A percentile compares a stretch with the other conserved stretches of the same genome.
Conservation (phyloP, 257 asterid genomes). For the Mitragyna speciosa region DNA sequence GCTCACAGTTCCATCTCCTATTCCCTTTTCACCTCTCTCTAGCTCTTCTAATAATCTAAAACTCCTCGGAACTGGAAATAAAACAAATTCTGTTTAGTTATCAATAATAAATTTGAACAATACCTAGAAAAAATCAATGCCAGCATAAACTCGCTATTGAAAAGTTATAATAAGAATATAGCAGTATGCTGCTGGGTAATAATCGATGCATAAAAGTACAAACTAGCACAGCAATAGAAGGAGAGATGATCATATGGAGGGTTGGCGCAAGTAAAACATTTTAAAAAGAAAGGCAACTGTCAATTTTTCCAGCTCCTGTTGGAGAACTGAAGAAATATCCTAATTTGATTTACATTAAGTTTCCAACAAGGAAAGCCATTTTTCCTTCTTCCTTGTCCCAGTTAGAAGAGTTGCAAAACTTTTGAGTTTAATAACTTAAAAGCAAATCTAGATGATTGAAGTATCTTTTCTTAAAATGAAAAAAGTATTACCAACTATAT, state of each 20-base stretch:
- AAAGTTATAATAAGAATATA: neutral
- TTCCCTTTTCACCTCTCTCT: constrained; percentile 90
- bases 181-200: neutral
- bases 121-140: neutral
- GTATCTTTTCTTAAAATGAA: no score
- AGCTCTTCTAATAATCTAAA: constrained; percentile 85
- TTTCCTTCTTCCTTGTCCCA: neutral
- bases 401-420: neutral
- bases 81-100: neutral
- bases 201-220: neutral
- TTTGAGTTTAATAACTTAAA: neutral
- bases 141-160: neutral
- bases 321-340: neutral
- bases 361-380: neutral
- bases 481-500: neutral
- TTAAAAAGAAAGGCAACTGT: neutral
- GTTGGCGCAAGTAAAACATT: neutral
- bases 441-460: neutral
- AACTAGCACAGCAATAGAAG: neutral
- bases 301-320: neutral
- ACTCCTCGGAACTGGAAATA: constrained; percentile 69
- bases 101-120: neutral
- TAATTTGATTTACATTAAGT: neutral
- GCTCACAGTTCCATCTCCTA: constrained; percentile 92
- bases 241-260: neutral